These are phyloP conservation scores for cucumber (Cucumis sativus) DNA, from an alignment of 306 rosid genomes.

Conservation along the genomic window Cucumber_9930_V3 NC_026655.2:9757001-9757500, in stretches of 20 bases:
- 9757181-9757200: neutral
- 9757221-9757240: neutral
- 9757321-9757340: neutral
- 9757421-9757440: constrained; percentile 98
- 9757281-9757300: neutral
- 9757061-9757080: no score
- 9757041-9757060: no score
- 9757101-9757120: neutral
- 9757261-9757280: neutral
- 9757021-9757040: no score
- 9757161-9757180: neutral
- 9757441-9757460: constrained; percentile 99
- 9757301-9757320: neutral
- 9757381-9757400: neutral
- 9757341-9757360: neutral
- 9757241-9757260: neutral
- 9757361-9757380: neutral
- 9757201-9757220: neutral
- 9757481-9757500: constrained; percentile 14
- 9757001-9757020: no score
- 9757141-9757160: neutral
- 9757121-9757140: neutral
- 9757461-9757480: constrained; percentile 63
- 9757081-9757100: no score
- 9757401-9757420: constrained; percentile 19